Conservation (phyloP, 306 rosid genomes). For the Castanea mollissima region DNA sequence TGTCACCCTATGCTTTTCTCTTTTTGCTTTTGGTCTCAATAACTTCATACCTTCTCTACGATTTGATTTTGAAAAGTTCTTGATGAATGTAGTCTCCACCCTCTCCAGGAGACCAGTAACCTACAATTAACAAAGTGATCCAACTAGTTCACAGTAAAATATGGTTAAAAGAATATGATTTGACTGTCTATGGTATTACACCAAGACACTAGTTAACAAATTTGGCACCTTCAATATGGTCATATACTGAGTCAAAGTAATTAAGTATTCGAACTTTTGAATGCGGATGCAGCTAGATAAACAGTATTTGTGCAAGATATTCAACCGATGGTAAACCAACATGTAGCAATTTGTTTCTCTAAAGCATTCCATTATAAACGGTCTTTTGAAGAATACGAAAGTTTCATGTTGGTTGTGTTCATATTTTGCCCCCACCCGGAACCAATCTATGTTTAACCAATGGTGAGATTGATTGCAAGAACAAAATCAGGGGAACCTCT, state of each 20-base stretch:
- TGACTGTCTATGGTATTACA: neutral
- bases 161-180: neutral
- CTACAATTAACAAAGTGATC: slow-evolving; percentile 23
- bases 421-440: too few species aligned
- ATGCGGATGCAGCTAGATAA: neutral
- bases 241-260: neutral
- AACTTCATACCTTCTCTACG: slow-evolving; percentile 49
- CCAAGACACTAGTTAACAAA: neutral
- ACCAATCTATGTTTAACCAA: too few species aligned
- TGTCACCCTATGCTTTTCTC: slow-evolving; percentile 39
- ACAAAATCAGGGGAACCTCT: neutral
- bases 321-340: neutral
- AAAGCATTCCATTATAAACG: neutral
- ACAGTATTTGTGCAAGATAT: neutral
- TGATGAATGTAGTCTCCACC: slow-evolving; percentile 57
- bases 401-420: too few species aligned
- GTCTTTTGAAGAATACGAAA: too few species aligned
- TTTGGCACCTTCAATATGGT: neutral
- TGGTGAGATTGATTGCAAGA: neutral
- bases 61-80: slow-evolving; percentile 50
- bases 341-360: neutral
- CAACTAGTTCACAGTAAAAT: neutral
- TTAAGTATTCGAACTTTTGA: neutral
- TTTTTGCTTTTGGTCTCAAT: slow-evolving; percentile 42
- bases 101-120: slow-evolving; percentile 50